Evolutionary conservation across 148 eudicot species (phyloP), one percentile per base, ranked within the genome.

Genomic region (Vaccinium macrocarpon): DNA sequence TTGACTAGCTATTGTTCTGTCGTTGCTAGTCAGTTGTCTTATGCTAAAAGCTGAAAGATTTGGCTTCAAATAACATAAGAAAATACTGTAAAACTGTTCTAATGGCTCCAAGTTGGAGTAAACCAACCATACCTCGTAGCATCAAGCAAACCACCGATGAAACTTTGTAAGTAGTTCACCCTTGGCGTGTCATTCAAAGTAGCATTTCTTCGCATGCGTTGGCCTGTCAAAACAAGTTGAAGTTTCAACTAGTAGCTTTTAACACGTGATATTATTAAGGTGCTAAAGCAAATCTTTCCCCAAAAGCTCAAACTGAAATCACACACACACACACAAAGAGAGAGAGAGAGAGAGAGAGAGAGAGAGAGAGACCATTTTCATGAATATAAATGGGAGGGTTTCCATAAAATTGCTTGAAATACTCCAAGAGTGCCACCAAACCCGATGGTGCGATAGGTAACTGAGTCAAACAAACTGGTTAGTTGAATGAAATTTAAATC

Each of bases 351-450:
- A 91, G 71, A 25, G 55, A 87, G 71, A 25, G 55, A 87, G 81
- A 77, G 68, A 52, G 81, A 68, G 83, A 81, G 83, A 53, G 51
- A 91, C 88, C 90, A 82, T 90, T 90, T 87, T 91, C 93, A 23
- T 88, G 83, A 32, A 91, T 79, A 15, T 86, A 90, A 55, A 91
- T 85, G 2, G 90, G 88, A 87, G 90, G 92, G 61, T 91, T 90
- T 11, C 81, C 86, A 55, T 88, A 90, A 56, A 66, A 78, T 75
- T 86, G 82, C 84, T 91, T 91, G 88, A 91, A 87, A 46, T 86
- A 70, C 80, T 91, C 91, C 77, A 90, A 15, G 6, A 85, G 3
- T 79, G 61, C 78, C 52, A 84, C 84, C 83, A 90, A 8, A 79
- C 89, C 85, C 85, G 87, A 84, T 15, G 92, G 88, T 9, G 38